A percentile compares a stretch with the other conserved stretches of the same genome.
Conservation (phyloP, 2,329 filamentous ascomycete species). For the Phyllosticta ampelicida region DNA sequence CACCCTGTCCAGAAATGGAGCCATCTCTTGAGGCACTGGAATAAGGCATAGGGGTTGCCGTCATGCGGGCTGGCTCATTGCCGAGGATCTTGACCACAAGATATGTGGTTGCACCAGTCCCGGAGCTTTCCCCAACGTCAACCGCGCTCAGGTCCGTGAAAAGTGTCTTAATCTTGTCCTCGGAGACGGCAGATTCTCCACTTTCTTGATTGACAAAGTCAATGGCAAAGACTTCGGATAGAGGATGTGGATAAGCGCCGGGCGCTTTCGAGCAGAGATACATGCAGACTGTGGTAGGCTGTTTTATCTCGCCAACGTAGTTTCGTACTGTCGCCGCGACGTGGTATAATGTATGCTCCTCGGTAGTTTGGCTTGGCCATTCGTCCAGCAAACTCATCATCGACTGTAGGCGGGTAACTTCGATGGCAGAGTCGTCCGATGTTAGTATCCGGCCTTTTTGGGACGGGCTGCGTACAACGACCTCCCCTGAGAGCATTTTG, state of each 20-base stretch:
- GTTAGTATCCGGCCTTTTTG: slow-evolving; percentile 79
- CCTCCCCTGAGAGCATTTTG: slow-evolving; percentile 84
- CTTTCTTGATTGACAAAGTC: slow-evolving; percentile 65
- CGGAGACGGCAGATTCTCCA: slow-evolving; percentile 53
- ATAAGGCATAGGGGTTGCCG: slow-evolving; percentile 17
- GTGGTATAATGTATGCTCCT: slow-evolving; percentile 67
- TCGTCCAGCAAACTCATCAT: slow-evolving; percentile 90
- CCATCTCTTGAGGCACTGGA: background rate
- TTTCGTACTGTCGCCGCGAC: slow-evolving; percentile 74
- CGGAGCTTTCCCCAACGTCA: slow-evolving; percentile 56
- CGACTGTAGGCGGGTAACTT: slow-evolving; percentile 83
- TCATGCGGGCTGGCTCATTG: slow-evolving; percentile 35
- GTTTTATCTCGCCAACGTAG: slow-evolving; percentile 65
- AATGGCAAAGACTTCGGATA: slow-evolving; percentile 77
- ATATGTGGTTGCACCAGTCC: slow-evolving; percentile 63
- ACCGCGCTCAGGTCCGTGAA: slow-evolving; percentile 76
- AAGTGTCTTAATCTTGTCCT: slow-evolving; percentile 66
- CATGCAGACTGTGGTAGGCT: slow-evolving; percentile 60
- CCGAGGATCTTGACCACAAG: slow-evolving; percentile 72
- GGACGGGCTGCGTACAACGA: slow-evolving; percentile 84
- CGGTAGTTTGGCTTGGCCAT: slow-evolving; percentile 57
- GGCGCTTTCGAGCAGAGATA: slow-evolving; percentile 64
- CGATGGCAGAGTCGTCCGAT: slow-evolving; percentile 84
- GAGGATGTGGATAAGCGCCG: slow-evolving; percentile 49
- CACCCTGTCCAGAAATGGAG: slow-evolving; percentile 5